phyloP scores from a whole-genome alignment of 73 alveolate species.

The Uronychia binucleata region DNA sequence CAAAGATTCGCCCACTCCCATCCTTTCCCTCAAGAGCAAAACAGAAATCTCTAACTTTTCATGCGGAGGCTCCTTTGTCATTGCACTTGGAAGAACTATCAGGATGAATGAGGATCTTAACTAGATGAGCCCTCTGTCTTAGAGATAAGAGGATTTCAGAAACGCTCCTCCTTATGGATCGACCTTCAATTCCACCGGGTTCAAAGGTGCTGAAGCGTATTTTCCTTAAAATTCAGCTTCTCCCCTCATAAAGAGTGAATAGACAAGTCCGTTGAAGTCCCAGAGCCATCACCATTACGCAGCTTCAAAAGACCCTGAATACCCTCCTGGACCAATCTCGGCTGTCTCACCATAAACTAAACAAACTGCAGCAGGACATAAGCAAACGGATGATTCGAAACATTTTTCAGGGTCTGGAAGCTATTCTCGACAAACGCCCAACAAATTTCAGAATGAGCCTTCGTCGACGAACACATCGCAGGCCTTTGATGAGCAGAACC shows the following conservation, averaged over 20 bases:
- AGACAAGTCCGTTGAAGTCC: background rate
- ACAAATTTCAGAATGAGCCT: background rate
- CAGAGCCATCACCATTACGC: background rate
- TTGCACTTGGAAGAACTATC: background rate
- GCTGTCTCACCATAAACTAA: background rate
- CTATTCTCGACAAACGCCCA: background rate
- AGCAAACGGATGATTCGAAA: background rate
- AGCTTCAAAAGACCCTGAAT: background rate
- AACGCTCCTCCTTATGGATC: background rate
- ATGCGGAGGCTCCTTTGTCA: background rate
- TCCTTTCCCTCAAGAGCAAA: background rate
- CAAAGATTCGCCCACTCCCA: background rate
- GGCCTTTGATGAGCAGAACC: background rate
- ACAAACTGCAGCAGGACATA: no score
- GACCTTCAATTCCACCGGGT: background rate
- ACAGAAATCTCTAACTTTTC: background rate
- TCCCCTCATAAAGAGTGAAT: background rate
- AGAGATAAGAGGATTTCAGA: background rate
- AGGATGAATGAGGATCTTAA: background rate
- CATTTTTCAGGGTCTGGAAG: background rate
- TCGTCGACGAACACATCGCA: background rate
- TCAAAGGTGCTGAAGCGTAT: background rate
- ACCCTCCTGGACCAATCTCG: background rate
- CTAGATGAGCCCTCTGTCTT: background rate
- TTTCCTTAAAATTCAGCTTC: background rate